phyloP scores from a whole-genome alignment of 768 basidiomycete genomes.

The Leccinum broughii region DNA sequence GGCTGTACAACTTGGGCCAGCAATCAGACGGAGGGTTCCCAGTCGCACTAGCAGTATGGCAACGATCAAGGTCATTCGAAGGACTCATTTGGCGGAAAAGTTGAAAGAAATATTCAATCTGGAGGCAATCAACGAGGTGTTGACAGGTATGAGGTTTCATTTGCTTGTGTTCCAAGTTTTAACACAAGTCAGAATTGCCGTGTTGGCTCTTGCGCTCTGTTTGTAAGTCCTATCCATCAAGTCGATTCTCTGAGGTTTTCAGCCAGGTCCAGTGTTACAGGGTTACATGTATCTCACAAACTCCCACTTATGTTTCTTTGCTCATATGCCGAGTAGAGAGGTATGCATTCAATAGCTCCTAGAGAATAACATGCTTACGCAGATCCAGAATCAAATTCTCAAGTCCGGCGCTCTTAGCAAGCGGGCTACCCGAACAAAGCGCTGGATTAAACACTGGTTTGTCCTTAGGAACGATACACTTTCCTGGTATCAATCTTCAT shows the following conservation, averaged over 20 bases:
- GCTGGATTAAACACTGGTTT: conserved; percentile 96
- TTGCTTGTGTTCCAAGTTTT: conserved; percentile 1
- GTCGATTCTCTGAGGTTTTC: background rate
- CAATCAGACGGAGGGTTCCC: conserved; percentile 24
- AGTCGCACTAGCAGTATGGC: conserved; percentile 65
- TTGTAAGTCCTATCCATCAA: conserved; percentile 52
- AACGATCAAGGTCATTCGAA: conserved; percentile 67
- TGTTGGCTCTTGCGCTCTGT: conserved; percentile 92
- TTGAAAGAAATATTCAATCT: conserved; percentile 86
- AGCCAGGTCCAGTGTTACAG: conserved; percentile 68
- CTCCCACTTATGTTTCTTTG: conserved; percentile 94
- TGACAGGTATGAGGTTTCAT: conserved; percentile 57
- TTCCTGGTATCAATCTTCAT: conserved; percentile 95
- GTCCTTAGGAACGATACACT: conserved; percentile 93
- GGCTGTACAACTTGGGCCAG: conserved; percentile 18
- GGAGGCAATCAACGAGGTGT: conserved; percentile 78
- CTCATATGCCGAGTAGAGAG: conserved; percentile 89
- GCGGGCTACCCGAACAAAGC: conserved; percentile 84
- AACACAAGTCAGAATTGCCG: conserved; percentile 67
- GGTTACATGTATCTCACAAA: conserved; percentile 98
- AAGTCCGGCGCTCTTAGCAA: conserved; percentile 92
- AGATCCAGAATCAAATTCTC: conserved; percentile 76
- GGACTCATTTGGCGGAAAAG: conserved; percentile 81
- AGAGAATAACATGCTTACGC: conserved; percentile 12
- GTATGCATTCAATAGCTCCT: conserved; percentile 40